Percentiles rank a stretch among this genome's conserved stretches.
Conservation (phyloP, 495 filamentous ascomycete genomes). For the Penicillium ochrochloron region DNA sequence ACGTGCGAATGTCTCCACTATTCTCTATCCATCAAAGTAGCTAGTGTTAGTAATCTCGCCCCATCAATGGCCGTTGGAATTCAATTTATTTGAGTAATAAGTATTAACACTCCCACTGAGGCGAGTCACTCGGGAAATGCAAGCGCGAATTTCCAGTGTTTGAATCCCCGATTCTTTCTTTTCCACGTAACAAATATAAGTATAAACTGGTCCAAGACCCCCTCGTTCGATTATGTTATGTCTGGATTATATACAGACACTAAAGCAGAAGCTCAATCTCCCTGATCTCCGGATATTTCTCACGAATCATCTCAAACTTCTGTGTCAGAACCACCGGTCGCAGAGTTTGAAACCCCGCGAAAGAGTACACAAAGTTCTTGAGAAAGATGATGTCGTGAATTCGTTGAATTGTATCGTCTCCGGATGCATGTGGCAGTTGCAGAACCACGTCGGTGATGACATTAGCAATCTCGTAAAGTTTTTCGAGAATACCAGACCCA, state of each 20-base stretch:
- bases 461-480: background rate
- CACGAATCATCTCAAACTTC: conserved; percentile 34
- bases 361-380: conserved; percentile 35
- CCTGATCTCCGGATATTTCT: conserved; percentile 23
- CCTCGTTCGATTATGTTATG: background rate
- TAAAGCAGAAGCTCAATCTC: conserved; percentile 17
- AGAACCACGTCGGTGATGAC: conserved; percentile 8
- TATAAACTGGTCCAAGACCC: background rate
- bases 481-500: conserved; percentile 59
- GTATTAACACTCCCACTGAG: too few relatives aligned
- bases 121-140: too few relatives aligned
- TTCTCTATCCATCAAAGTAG: too few relatives aligned
- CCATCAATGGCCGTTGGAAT: too few relatives aligned
- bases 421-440: conserved; percentile 30
- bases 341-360: conserved; percentile 32
- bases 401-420: conserved; percentile 32
- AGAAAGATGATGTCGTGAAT: conserved; percentile 40
- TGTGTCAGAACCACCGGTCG: conserved; percentile 28
- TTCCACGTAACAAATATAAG: too few relatives aligned
- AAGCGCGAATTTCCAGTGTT: too few relatives aligned
- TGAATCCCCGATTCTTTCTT: too few relatives aligned
- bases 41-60: too few relatives aligned
- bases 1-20: background rate
- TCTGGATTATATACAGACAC: background rate
- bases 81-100: too few relatives aligned